phyloP scores from a whole-genome alignment of 345 rosid genomes.

The Nephelium lappaceum region DNA sequence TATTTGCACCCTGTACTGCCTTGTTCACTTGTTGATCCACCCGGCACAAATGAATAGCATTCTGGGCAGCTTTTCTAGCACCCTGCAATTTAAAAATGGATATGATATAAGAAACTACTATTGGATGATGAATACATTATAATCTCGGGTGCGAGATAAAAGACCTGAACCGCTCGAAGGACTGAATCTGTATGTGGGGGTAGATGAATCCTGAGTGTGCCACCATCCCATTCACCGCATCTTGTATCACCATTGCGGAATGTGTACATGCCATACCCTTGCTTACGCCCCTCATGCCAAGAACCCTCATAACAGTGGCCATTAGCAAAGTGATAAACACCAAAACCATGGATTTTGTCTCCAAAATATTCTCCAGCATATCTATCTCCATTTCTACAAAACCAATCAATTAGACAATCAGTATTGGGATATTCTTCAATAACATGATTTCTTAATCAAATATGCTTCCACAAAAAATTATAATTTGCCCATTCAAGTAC shows the following conservation, averaged over 20 bases:
- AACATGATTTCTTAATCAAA: conserved; percentile 6
- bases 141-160: background rate
- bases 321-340: conserved; percentile 82
- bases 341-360: conserved; percentile 92
- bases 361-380: conserved; percentile 94
- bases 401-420: conserved; percentile 20
- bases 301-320: conserved; percentile 95
- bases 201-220: conserved; percentile 51
- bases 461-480: background rate
- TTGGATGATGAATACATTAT: background rate
- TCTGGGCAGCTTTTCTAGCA: conserved; percentile 75
- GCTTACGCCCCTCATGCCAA: conserved; percentile 96
- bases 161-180: conserved; percentile 68
- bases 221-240: conserved; percentile 85
- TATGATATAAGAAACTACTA: background rate
- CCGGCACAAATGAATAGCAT: conserved; percentile 55
- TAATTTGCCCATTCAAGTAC: background rate
- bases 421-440: background rate
- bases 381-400: conserved; percentile 84
- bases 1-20: conserved; percentile 70
- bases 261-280: conserved; percentile 84
- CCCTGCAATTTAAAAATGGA: conserved; percentile 43
- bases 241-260: conserved; percentile 68
- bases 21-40: conserved; percentile 83
- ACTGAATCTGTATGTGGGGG: conserved; percentile 49